phyloP scores from a whole-genome alignment of 768 basidiomycete genomes.

The Panaeolus cyanescens region DNA sequence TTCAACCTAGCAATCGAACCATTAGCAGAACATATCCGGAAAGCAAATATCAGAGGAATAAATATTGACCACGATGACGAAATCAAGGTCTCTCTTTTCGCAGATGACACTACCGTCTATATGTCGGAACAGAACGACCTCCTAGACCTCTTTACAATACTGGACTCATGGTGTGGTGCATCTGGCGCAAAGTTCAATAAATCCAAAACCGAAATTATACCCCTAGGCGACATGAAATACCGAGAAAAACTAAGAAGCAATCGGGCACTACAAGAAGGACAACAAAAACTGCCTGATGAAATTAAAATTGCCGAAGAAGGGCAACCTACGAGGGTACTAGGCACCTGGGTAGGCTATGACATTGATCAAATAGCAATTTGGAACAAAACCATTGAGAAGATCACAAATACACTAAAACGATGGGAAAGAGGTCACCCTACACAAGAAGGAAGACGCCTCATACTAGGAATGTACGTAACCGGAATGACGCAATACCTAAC shows the following conservation, averaged over 20 bases:
- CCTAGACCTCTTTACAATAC: constrained; percentile 19
- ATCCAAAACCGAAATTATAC: constrained; percentile 33
- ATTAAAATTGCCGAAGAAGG: constrained; percentile 32
- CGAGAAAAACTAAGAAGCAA: constrained; percentile 8
- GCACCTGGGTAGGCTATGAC: constrained; percentile 32
- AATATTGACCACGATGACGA: constrained; percentile 12
- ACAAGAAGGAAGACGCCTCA: too few species aligned
- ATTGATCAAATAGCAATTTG: constrained; percentile 20
- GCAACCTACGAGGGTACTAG: constrained; percentile 30
- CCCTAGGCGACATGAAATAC: constrained; percentile 26
- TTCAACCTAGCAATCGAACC: too few species aligned
- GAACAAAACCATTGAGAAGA: constrained; percentile 25
- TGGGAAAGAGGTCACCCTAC: constrained; percentile 27
- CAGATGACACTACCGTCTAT: constrained; percentile 34
- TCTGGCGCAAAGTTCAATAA: constrained; percentile 27
- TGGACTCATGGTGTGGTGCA: constrained; percentile 38
- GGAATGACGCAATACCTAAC: constrained; percentile 28
- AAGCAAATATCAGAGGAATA: constrained; percentile 28
- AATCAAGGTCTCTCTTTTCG: too few species aligned
- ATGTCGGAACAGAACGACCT: constrained; percentile 26
- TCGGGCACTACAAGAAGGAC: constrained; percentile 10
- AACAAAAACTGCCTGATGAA: constrained; percentile 10
- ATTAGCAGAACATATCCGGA: constrained; percentile 29
- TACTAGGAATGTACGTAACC: constrained; percentile 22
- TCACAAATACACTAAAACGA: constrained; percentile 14